phyloP scores from a whole-genome alignment of 257 asterid species.

The Thymus mandschuricus region DNA sequence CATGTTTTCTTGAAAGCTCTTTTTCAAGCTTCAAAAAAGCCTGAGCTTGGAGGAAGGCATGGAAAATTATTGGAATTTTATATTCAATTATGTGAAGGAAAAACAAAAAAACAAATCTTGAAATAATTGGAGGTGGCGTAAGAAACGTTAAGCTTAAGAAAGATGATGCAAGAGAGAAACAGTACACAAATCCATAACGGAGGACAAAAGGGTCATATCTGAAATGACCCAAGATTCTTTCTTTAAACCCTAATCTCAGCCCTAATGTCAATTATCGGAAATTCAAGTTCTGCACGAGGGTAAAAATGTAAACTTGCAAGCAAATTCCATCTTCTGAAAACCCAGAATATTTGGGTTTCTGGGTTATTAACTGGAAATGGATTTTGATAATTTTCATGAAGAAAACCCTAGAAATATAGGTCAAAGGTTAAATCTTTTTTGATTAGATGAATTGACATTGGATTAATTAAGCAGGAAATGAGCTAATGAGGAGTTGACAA shows the following conservation, averaged over 20 bases:
- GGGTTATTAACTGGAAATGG: slow-evolving; percentile 30
- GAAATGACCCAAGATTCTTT: slow-evolving; percentile 66
- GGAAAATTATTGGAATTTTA: not conserved
- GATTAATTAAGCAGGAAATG: slow-evolving; percentile 32
- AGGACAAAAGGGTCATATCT: slow-evolving; percentile 46
- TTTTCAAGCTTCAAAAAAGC: slow-evolving; percentile 18
- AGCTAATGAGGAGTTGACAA: slow-evolving; percentile 57
- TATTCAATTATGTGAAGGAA: too few species aligned
- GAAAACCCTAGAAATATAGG: slow-evolving; percentile 52
- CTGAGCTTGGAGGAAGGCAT: slow-evolving; percentile 19
- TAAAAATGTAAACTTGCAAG: slow-evolving; percentile 31
- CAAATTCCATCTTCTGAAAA: slow-evolving; percentile 22
- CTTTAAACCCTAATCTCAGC: slow-evolving; percentile 53
- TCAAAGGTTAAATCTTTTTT: slow-evolving; percentile 31
- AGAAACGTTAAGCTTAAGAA: not conserved
- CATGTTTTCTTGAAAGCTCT: not conserved
- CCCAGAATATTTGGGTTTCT: slow-evolving; percentile 29
- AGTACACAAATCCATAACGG: slow-evolving; percentile 29
- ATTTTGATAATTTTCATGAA: slow-evolving; percentile 33
- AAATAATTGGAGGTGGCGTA: not conserved
- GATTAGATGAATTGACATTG: slow-evolving; percentile 50
- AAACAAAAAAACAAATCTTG: too few species aligned
- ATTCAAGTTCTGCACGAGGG: slow-evolving; percentile 28
- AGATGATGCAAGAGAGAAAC: slow-evolving; percentile 10
- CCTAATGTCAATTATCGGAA: slow-evolving; percentile 28